Conservation (phyloP, 2,329 filamentous ascomycete species). For the Cercospora brassicicola region DNA sequence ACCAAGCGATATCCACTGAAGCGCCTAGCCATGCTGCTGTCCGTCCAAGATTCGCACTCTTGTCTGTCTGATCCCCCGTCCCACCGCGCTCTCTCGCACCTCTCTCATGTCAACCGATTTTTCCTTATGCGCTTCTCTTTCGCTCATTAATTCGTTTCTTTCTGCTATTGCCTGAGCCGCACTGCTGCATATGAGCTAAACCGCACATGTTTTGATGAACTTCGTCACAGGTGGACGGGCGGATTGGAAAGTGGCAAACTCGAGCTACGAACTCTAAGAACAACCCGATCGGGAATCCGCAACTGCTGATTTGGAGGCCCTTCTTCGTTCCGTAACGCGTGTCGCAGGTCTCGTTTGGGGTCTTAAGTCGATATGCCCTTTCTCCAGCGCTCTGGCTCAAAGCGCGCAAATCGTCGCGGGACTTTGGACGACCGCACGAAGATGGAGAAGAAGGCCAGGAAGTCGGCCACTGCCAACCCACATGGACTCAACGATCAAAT, state of each 20-base stretch:
- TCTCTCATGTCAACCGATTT: slow-evolving; percentile 6
- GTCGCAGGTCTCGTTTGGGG: slow-evolving; percentile 15
- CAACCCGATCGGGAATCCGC: neutral
- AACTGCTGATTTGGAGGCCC: neutral
- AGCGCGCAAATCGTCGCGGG: slow-evolving; percentile 8
- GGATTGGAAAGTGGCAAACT: neutral
- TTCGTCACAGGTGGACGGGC: neutral
- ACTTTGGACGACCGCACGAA: neutral
- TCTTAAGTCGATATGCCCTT: slow-evolving; percentile 13
- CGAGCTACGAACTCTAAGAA: slow-evolving; percentile 4
- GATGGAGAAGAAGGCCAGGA: neutral
- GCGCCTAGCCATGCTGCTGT: slow-evolving; percentile 8
- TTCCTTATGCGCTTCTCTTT: slow-evolving; percentile 1
- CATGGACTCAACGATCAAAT: slow-evolving; percentile 6
- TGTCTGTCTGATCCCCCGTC: neutral
- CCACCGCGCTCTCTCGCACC: neutral
- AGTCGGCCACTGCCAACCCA: neutral
- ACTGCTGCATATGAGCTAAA: neutral
- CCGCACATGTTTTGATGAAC: neutral
- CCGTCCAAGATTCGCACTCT: slow-evolving; percentile 5
- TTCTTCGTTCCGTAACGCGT: neutral
- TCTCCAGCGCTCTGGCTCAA: slow-evolving; percentile 13
- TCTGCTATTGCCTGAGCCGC: neutral
- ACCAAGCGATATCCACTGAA: slow-evolving; percentile 11
- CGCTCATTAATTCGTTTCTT: neutral